phyloP scores from a whole-genome alignment of 139 green algal species.

The Tetradesmus lagerheimii region DNA sequence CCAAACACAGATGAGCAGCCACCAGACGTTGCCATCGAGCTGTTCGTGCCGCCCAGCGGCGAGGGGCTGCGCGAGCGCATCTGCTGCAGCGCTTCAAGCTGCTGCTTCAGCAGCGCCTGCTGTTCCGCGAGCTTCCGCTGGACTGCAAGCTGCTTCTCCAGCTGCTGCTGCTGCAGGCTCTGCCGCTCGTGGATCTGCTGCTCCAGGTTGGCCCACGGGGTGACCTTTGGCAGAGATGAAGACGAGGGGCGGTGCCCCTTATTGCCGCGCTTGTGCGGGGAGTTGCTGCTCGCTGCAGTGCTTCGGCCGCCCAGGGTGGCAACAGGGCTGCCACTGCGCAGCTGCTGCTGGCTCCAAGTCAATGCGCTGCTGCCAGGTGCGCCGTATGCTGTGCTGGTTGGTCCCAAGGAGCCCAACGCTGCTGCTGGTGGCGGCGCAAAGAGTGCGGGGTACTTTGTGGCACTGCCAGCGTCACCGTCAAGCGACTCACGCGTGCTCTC shows the following conservation, averaged over 20 bases:
- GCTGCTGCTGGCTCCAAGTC: not conserved
- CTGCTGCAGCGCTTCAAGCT: slow-evolving; percentile 6
- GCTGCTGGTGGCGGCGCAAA: not conserved
- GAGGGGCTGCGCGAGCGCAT: slow-evolving; percentile 12
- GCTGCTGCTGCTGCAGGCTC: slow-evolving; percentile 10
- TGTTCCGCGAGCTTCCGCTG: not conserved
- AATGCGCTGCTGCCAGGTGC: not conserved
- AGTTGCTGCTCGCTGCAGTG: not conserved
- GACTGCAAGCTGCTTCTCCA: slow-evolving; percentile 10
- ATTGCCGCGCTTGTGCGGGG: not conserved
- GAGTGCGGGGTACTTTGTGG: not conserved
- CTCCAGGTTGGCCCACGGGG: not conserved
- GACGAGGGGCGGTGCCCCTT: not conserved
- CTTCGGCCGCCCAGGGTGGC: not conserved
- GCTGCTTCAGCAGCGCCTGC: slow-evolving; percentile 11
- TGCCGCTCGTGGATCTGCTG: slow-evolving; percentile 12
- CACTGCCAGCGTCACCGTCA: not conserved
- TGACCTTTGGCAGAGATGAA: not conserved
- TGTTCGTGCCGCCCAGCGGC: not conserved
- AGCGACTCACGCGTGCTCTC: not conserved
- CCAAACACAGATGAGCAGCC: not conserved
- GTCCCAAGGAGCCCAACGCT: not conserved
- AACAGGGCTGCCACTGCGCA: not conserved
- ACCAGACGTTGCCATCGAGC: not conserved
- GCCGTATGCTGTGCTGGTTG: not conserved